These are phyloP conservation scores for Corymbia calophylla DNA, from an alignment of 441 rosid genomes.

Conservation along the genomic window DNA sequence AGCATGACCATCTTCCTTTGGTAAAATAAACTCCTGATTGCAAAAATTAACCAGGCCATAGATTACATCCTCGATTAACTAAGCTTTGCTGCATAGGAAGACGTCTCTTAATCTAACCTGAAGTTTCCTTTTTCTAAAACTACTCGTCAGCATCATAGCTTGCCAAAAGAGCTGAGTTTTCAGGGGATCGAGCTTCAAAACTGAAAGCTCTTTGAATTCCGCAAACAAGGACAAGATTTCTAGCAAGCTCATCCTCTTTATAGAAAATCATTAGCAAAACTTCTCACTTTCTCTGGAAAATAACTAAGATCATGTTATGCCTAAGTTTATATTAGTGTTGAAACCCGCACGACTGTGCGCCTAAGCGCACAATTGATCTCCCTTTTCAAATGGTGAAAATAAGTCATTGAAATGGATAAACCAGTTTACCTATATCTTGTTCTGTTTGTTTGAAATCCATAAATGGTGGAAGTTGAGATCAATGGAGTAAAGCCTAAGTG, in stretches of 20 bases:
- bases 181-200: neutral
- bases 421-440: neutral
- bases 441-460: neutral
- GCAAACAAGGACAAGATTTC: too few species aligned
- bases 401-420: neutral
- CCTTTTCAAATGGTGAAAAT: neutral
- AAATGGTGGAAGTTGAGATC: neutral
- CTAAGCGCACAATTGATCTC: neutral
- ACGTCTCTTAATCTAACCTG: neutral
- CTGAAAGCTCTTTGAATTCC: too few species aligned
- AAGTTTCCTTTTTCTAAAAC: neutral
- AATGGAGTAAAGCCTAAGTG: neutral
- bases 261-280: neutral
- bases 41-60: too few species aligned
- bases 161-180: neutral
- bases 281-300: neutral
- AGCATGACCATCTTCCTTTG: too few species aligned
- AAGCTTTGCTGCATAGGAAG: neutral
- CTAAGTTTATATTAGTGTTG: neutral
- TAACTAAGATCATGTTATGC: neutral
- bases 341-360: neutral
- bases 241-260: neutral
- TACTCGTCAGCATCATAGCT: neutral
- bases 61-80: neutral
- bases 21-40: too few species aligned